phyloP scores from a whole-genome alignment of 176 grass and related monocot genomes.

The Eleusine indica region DNA sequence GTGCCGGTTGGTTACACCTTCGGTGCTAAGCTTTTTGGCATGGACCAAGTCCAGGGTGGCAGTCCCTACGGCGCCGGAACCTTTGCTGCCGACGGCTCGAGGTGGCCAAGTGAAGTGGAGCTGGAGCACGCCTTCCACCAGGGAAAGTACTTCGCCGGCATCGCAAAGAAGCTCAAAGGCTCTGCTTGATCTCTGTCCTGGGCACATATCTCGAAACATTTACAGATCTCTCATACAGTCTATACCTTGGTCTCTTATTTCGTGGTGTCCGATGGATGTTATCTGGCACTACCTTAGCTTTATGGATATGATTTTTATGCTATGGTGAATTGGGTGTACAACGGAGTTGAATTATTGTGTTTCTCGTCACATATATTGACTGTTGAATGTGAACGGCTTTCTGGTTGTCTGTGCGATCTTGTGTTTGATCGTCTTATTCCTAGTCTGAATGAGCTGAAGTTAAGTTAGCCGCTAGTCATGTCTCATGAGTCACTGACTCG shows the following conservation, averaged over 20 bases:
- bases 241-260: conserved; percentile 25
- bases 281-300: not conserved
- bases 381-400: not conserved
- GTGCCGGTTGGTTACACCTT: conserved; percentile 87
- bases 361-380: conserved; percentile 23
- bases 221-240: conserved; percentile 30
- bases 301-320: conserved; percentile 25
- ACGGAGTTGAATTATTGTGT: conserved; percentile 24
- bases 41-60: conserved; percentile 87
- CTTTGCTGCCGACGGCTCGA: conserved; percentile 76
- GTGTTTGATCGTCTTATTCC: not conserved
- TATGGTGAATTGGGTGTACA: conserved; percentile 36
- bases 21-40: conserved; percentile 84
- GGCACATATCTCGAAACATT: conserved; percentile 12
- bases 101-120: conserved; percentile 69
- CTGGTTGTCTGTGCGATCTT: not conserved
- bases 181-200: conserved; percentile 38
- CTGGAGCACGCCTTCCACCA: conserved; percentile 96
- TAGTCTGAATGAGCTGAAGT: not conserved
- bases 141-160: conserved; percentile 79
- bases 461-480: not conserved
- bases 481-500: not conserved
- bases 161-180: conserved; percentile 79
- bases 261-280: conserved; percentile 5
- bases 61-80: conserved; percentile 86